phyloP scores from a whole-genome alignment of 352 stramenopile species.

The Elongisporangium anandrum region DNA sequence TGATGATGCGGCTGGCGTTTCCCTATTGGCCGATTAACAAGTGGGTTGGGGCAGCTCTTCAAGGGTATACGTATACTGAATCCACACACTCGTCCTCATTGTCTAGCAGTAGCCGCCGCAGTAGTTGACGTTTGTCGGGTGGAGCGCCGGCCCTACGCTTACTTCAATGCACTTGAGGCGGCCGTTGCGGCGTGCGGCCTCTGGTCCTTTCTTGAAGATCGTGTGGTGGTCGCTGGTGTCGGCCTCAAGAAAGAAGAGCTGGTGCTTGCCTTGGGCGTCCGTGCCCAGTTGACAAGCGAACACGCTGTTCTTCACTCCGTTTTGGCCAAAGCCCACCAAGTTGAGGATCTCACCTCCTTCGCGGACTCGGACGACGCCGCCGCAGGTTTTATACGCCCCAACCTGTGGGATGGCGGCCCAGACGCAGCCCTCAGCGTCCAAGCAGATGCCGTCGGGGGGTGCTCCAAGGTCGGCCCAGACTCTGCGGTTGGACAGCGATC shows the following conservation, averaged over 20 bases:
- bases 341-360: constrained; percentile 55
- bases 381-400: constrained; percentile 39
- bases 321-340: constrained; percentile 51
- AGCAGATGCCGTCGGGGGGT: constrained; percentile 48
- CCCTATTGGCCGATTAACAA: too few species aligned
- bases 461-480: constrained; percentile 53
- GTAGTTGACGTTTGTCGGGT: constrained; percentile 30
- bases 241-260: constrained; percentile 59
- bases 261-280: constrained; percentile 39
- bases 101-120: constrained; percentile 70
- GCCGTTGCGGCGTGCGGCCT: constrained; percentile 29
- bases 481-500: constrained; percentile 36
- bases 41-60: too few species aligned
- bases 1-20: too few species aligned
- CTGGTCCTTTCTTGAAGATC: constrained; percentile 34
- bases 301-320: constrained; percentile 43
- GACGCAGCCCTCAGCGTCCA: constrained; percentile 65
- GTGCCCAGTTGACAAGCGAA: constrained; percentile 64
- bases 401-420: constrained; percentile 54
- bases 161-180: constrained; percentile 45
- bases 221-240: constrained; percentile 27
- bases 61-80: too few species aligned
- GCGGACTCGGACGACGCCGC: constrained; percentile 43
- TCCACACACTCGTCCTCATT: too few species aligned
- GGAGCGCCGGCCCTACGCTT: constrained; percentile 38